Evolutionary conservation across 441 rosid species (phyloP).

Genomic region (Geranium incanum): DNA sequence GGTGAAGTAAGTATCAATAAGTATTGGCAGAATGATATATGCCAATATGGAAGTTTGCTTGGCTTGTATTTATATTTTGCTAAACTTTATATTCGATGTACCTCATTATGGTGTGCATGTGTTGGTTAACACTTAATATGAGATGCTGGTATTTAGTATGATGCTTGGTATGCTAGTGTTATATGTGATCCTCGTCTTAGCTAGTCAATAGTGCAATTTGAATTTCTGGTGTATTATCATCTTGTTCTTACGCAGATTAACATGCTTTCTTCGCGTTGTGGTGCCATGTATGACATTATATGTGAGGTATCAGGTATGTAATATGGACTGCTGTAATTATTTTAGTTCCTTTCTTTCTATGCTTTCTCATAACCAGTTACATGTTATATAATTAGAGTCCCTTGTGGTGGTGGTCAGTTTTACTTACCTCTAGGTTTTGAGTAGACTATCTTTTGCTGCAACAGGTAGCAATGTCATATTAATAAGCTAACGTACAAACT

Average conservation of each 20-base stretch:
- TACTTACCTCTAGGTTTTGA: no score
- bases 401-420: background rate
- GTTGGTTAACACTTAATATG: background rate
- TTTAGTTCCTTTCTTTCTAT: background rate
- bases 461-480: no score
- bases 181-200: background rate
- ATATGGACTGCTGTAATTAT: background rate
- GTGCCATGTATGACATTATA: background rate
- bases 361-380: background rate
- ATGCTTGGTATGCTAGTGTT: background rate
- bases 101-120: background rate
- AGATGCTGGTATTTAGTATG: background rate
- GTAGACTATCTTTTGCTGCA: no score
- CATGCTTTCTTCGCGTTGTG: background rate
- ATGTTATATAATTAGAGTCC: background rate
- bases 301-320: background rate
- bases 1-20: constrained; percentile 7
- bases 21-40: constrained; percentile 10
- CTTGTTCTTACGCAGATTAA: background rate
- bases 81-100: background rate
- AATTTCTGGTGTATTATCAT: background rate
- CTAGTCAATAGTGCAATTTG: background rate
- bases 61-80: background rate
- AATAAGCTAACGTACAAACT: no score
- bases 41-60: background rate